These are phyloP conservation scores for Phialemoniopsis sp. DNA, from an alignment of 2,329 filamentous ascomycete genomes.

Conservation along the genomic window DNA sequence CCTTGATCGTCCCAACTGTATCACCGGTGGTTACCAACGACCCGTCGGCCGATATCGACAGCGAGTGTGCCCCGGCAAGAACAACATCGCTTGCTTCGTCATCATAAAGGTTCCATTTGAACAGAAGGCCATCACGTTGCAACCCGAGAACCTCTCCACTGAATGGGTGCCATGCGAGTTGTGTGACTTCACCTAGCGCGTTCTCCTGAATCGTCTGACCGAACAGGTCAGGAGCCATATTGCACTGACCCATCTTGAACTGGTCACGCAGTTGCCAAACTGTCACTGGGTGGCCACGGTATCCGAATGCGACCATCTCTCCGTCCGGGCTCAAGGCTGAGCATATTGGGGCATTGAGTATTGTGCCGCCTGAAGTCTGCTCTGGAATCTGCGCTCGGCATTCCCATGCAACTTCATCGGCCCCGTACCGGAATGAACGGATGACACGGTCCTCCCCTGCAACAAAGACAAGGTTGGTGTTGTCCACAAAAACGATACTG, in stretches of 20 bases:
- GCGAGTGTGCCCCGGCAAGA: conserved; percentile 10
- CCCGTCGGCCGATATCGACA: conserved; percentile 20
- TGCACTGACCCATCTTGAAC: conserved; percentile 19
- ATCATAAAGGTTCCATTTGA: conserved; percentile 27
- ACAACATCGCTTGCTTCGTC: conserved; percentile 16
- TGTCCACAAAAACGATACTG: conserved; percentile 13
- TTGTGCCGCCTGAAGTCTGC: conserved; percentile 14
- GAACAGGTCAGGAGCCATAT: neutral
- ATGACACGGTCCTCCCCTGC: conserved; percentile 15
- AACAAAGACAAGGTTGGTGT: conserved; percentile 13
- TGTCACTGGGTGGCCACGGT: conserved; percentile 21
- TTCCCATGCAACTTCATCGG: conserved; percentile 11
- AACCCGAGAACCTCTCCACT: conserved; percentile 16
- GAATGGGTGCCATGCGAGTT: conserved; percentile 21
- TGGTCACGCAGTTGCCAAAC: conserved; percentile 20
- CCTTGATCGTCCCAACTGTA: conserved; percentile 16
- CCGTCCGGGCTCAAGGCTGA: conserved; percentile 21
- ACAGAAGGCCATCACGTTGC: conserved; percentile 19
- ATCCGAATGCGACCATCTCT: conserved; percentile 19
- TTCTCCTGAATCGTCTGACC: conserved; percentile 11
- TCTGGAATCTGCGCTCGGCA: conserved; percentile 14
- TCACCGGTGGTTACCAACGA: conserved; percentile 21
- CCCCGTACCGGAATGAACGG: conserved; percentile 10
- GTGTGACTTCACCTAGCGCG: conserved; percentile 15
- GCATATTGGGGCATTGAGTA: conserved; percentile 16